Conservation (phyloP, 306 rosid species). For the Calophaca sinica region DNA sequence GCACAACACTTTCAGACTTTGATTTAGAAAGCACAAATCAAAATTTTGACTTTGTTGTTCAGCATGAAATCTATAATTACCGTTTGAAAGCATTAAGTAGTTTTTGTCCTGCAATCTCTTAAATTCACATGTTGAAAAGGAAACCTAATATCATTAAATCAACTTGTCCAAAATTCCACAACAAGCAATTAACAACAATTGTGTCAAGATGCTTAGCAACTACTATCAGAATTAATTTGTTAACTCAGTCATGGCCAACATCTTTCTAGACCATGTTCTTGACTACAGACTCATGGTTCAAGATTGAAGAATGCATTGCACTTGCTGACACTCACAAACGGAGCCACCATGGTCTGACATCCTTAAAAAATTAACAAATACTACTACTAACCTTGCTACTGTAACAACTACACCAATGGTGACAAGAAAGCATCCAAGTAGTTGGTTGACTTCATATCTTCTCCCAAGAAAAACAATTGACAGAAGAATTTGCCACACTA, state of each 20-base stretch:
- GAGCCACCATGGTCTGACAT: too few species aligned
- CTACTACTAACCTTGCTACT: constrained; percentile 75
- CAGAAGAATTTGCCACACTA: constrained; percentile 94
- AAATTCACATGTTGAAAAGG: not conserved
- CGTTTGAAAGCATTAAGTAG: not conserved
- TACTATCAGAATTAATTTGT: too few species aligned
- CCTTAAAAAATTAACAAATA: not conserved
- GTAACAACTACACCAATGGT: constrained; percentile 79
- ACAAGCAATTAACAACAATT: too few species aligned
- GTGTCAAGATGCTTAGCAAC: too few species aligned
- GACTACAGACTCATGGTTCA: constrained; percentile 3
- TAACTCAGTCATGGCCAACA: too few species aligned
- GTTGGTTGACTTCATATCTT: constrained; percentile 82
- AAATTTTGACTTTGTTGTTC: not conserved
- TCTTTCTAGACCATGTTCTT: too few species aligned
- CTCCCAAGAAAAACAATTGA: constrained; percentile 76
- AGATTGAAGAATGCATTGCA: not conserved
- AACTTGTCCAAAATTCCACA: not conserved
- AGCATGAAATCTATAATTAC: not conserved
- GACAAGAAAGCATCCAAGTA: constrained; percentile 89
- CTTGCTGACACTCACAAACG: too few species aligned
- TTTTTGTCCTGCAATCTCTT: not conserved
- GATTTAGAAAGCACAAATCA: not conserved
- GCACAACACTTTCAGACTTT: not conserved
- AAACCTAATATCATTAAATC: constrained; percentile 6